Percentiles rank a stretch among this genome's conserved stretches.
phyloP scores from a whole-genome alignment of 441 rosid genomes.

The Eutrema salsugineum region DNA sequence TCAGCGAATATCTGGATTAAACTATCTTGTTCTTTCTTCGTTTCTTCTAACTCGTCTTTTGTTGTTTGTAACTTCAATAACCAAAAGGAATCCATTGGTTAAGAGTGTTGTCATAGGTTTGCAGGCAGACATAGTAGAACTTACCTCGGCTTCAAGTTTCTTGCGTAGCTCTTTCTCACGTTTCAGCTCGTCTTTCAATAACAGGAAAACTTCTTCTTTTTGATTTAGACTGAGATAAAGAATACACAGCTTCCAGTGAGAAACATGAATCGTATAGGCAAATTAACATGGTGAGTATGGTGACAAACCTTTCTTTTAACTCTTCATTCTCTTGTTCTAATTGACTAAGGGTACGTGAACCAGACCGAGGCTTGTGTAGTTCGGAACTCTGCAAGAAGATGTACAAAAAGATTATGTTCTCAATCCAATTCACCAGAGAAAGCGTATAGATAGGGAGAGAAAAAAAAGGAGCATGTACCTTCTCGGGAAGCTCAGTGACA shows the following conservation, averaged over 20 bases:
- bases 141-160: constrained; percentile 58
- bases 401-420: neutral
- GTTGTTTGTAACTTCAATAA: constrained; percentile 45
- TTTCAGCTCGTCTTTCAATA: constrained; percentile 31
- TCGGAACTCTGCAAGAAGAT: constrained; percentile 5
- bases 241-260: neutral
- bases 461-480: constrained; percentile 21
- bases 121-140: neutral
- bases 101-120: neutral
- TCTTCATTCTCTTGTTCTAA: constrained; percentile 57
- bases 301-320: constrained; percentile 53
- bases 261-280: neutral
- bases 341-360: constrained; percentile 25
- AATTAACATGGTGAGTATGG: neutral
- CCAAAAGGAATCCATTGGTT: neutral
- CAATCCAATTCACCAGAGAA: constrained; percentile 16
- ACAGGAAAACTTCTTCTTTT: constrained; percentile 30
- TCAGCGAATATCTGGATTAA: constrained; percentile 63
- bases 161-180: constrained; percentile 47
- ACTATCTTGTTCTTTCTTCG: constrained; percentile 66
- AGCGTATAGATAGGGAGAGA: neutral
- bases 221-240: constrained; percentile 38
- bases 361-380: constrained; percentile 16
- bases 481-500: constrained; percentile 29
- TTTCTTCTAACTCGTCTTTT: constrained; percentile 44